Evolutionary conservation across 768 basidiomycete genomes (phyloP), one percentile per base, ranked within the genome.

Genomic region (Mycena amicta): DNA sequence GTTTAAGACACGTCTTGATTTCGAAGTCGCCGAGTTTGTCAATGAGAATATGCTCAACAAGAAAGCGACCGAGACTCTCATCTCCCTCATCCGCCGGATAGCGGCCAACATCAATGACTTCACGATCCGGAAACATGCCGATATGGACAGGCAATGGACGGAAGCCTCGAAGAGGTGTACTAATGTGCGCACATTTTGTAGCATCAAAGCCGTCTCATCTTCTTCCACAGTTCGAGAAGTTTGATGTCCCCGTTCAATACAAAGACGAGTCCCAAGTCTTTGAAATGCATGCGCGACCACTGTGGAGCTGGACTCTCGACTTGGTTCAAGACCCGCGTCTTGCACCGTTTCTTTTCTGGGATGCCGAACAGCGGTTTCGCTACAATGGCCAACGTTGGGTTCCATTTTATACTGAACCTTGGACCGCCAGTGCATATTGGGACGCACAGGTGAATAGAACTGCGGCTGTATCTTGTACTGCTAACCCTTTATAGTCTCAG

Each of bases 351-450:
- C 46, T 55, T n/a, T 20, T 47, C 23, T 55, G 43, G 54, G 54
- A 55, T 47, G 43, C 54, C 2, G 46, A 56, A 23, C 33, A 18
- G 18, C 33, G 33, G 20, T 54, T 28, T 37, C 22, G 22, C 52
- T 74, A 63, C 51, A 63, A 74, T 60, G 70, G 67, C 0, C 39
- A 51, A 11, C 18, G 11, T 8, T 37, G 33, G 33, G 33, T 37
- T 37, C 33, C 33, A 18, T 37, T 37, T 37, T 37, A 4, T 29
- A 2, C 77, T 70, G 51, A 60, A 68, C 77, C 77, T 2, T 75
- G 71, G 70, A 77, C 75, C 5, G 77, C 68, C 3, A 57, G 75
- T 52, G 27, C 31, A 1, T 77, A 70, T 63, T 79, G 75, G 75
- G 58, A 75, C 6, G 60, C 73, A 15, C 74, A 79, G 67, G 78